Conservation (phyloP, 2,329 filamentous ascomycete genomes). For the Cordyceps fumosorosea region DNA sequence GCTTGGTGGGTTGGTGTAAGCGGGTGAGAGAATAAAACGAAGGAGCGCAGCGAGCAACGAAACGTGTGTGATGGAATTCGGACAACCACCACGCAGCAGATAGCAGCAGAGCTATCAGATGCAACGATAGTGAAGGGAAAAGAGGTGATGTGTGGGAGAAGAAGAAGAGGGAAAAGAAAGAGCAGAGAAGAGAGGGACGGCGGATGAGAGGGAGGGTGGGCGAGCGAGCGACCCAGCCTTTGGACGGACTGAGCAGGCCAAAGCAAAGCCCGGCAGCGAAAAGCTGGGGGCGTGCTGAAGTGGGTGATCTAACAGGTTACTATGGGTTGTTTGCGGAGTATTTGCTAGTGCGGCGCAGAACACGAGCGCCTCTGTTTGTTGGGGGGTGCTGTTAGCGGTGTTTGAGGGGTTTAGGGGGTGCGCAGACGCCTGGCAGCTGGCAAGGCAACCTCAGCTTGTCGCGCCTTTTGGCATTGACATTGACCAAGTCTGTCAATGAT, state of each 20-base stretch:
- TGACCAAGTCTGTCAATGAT: too few species aligned
- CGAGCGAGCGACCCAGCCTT: conserved; percentile 13
- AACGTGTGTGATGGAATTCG: not conserved
- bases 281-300: conserved; percentile 9
- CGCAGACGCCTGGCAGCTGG: not conserved
- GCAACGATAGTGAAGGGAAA: not conserved
- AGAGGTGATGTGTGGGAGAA: conserved; percentile 8
- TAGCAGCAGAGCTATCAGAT: not conserved
- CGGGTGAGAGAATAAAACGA: conserved; percentile 8
- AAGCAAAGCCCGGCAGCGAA: not conserved
- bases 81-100: not conserved
- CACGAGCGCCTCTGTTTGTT: not conserved
- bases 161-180: conserved; percentile 9
- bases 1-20: not conserved
- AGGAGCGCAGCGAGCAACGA: not conserved
- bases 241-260: not conserved
- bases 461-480: too few species aligned
- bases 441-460: not conserved
- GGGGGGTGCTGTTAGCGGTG: not conserved
- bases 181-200: conserved; percentile 18
- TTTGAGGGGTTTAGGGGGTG: not conserved
- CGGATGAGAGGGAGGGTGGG: conserved; percentile 20
- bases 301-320: not conserved
- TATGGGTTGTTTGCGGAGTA: not conserved
- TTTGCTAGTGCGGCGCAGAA: not conserved